A percentile compares a stretch with the other conserved stretches of the same genome.
Evolutionary conservation across 106 monocot species (phyloP).

Genomic region (Acorus calamus): DNA sequence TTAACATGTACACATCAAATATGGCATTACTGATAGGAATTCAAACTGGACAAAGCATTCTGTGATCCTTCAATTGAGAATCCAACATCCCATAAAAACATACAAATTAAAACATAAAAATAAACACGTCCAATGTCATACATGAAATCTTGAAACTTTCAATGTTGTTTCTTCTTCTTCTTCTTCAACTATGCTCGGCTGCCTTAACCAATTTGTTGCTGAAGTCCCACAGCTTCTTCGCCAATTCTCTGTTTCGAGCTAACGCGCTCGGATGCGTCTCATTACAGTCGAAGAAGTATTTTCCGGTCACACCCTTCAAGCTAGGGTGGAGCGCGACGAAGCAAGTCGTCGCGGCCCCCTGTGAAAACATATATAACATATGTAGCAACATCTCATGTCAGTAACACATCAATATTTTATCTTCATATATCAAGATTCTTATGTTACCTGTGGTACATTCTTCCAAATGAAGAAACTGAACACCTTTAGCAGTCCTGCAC

Average conservation of each 20-base stretch:
- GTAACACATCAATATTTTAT: too few relatives aligned
- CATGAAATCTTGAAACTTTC: too few relatives aligned
- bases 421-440: background rate
- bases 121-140: too few relatives aligned
- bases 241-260: slow-evolving; percentile 40
- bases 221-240: slow-evolving; percentile 67
- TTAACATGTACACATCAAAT: too few relatives aligned
- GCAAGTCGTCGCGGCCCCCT: slow-evolving; percentile 92
- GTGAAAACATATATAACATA: background rate
- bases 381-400: too few relatives aligned
- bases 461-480: slow-evolving; percentile 75
- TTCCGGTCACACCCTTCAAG: slow-evolving; percentile 53
- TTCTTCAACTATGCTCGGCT: background rate
- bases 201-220: slow-evolving; percentile 51
- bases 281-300: slow-evolving; percentile 88
- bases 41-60: too few relatives aligned
- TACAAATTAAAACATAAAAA: too few relatives aligned
- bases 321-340: slow-evolving; percentile 64
- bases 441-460: slow-evolving; percentile 78
- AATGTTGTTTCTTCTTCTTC: too few relatives aligned
- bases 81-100: too few relatives aligned
- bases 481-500: slow-evolving; percentile 43
- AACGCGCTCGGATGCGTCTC: slow-evolving; percentile 31
- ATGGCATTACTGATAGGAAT: too few relatives aligned
- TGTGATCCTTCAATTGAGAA: too few relatives aligned